Percentiles rank a stretch among this genome's conserved stretches.
Conservation (phyloP, 2,329 filamentous ascomycete genomes). For the Aspergillus fischeri region DNA sequence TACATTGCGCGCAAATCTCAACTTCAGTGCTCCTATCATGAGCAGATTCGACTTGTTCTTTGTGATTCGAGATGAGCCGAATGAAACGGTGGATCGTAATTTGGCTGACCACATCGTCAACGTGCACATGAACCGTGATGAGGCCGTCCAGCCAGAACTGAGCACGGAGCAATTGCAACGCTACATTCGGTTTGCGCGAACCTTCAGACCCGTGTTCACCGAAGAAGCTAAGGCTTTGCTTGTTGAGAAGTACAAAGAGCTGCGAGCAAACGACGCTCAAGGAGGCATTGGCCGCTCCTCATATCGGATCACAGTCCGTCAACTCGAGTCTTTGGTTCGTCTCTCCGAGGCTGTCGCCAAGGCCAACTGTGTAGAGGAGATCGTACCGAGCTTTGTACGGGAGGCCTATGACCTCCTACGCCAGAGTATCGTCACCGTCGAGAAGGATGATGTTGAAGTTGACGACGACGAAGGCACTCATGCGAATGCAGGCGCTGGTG, state of each 20-base stretch:
- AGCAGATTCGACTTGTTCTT: conserved; percentile 99
- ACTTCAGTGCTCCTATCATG: conserved; percentile 99
- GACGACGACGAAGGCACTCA: conserved; percentile 69
- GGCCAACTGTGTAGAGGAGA: conserved; percentile 90
- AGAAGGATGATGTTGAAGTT: conserved; percentile 95
- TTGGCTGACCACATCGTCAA: conserved; percentile 92
- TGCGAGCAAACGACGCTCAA: conserved; percentile 87
- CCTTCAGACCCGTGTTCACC: conserved; percentile 90
- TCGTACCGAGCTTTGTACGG: conserved; percentile 76
- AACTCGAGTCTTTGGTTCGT: conserved; percentile 93
- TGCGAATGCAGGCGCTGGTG: conserved; percentile 45
- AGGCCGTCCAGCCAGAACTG: conserved; percentile 86
- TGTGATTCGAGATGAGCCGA: conserved; percentile 93
- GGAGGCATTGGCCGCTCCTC: conserved; percentile 91
- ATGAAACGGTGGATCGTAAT: conserved; percentile 84
- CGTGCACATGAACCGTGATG: conserved; percentile 88
- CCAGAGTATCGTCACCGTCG: conserved; percentile 94
- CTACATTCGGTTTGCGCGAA: conserved; percentile 93
- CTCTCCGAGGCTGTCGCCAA: conserved; percentile 97
- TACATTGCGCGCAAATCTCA: conserved; percentile 89
- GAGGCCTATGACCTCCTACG: conserved; percentile 89
- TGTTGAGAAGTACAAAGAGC: conserved; percentile 91
- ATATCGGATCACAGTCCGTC: conserved; percentile 94
- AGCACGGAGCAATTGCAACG: conserved; percentile 94
- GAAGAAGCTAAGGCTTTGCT: conserved; percentile 79